Evolutionary conservation across 1,284 basidiomycete genomes (phyloP), one percentile per base, ranked within the genome.

Genomic region (Rhodotorula sp.): DNA sequence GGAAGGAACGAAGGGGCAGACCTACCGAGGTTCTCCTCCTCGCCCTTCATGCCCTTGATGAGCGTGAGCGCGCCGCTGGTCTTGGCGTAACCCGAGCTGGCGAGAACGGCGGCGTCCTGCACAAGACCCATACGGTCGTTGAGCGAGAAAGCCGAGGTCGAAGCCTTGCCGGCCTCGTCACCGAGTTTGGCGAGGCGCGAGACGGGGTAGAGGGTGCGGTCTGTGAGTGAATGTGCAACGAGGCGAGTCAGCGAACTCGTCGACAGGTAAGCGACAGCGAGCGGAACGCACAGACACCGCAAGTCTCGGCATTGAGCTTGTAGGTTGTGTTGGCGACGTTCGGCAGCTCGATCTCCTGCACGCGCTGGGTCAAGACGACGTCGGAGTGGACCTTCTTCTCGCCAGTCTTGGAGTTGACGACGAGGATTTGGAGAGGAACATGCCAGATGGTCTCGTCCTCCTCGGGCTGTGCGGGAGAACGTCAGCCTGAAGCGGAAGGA

Each of bases 391-490:
- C 90, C 80, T 18, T 80, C 80, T 66, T 70, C 52, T 62, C 54
- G 46, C 58, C 61, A 5, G 48, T 48, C 54, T 52, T 46, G 67
- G 85, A 84, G 56, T 87, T 81, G 5, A 88, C 88, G 75, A 91
- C 83, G 7, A 61, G 60, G 71, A 97, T 81, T 77, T 86, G 86
- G 70, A 98, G 83, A 20, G 95, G 95, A 50, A 97, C 80, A 64
- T 79, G 88, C 94, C 96, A 98, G 73, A 94, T 84, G 4, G 92
- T 96, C 81, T 92, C 84, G 78, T 98, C 94, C 75, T 98, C 91
- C 78, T 93, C 87, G 2, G 87, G 85, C 57, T 68, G 40, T 15
- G 55, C 11, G 6, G 13, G 8, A 46, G 26, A 6, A 22, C 13
- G 30, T 18, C 13, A 37, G 34, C 22, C 54, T n/a, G 15, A 50